These are phyloP conservation scores for Sporothrix phasma DNA, from an alignment of 2,329 filamentous ascomycete genomes.

Conservation along the genomic window DNA sequence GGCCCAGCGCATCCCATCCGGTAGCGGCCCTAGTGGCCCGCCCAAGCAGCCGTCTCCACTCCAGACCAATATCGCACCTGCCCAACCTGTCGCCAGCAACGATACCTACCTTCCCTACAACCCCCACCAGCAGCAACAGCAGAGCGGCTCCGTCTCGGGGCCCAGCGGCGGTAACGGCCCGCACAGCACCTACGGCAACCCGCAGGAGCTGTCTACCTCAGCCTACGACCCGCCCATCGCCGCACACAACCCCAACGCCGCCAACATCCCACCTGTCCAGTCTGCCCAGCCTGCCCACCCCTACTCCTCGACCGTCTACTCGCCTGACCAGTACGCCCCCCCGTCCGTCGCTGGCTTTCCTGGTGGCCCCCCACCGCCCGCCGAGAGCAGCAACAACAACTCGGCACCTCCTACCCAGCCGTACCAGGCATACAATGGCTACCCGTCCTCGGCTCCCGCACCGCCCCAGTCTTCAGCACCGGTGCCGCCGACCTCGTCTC, in stretches of 20 bases:
- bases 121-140: conserved; percentile 22
- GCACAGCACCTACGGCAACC: conserved; percentile 58
- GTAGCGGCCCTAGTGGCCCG: conserved; percentile 29
- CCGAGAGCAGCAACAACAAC: conserved; percentile 13
- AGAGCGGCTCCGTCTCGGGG: conserved; percentile 29
- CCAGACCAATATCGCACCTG: conserved; percentile 34
- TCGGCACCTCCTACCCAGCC: conserved; percentile 14
- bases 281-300: conserved; percentile 26
- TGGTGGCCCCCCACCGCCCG: conserved; percentile 23
- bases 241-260: conserved; percentile 40
- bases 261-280: not conserved
- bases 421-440: conserved; percentile 29
- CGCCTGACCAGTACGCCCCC: conserved; percentile 36
- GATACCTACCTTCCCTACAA: conserved; percentile 40
- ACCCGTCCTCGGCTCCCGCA: conserved; percentile 18
- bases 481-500: conserved; percentile 24
- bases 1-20: conserved; percentile 38
- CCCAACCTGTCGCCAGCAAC: conserved; percentile 13
- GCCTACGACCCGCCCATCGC: conserved; percentile 65
- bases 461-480: conserved; percentile 25
- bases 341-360: conserved; percentile 22
- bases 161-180: conserved; percentile 40
- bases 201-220: conserved; percentile 69
- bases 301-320: conserved; percentile 39
- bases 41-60: conserved; percentile 37